Percentiles rank a stretch among this genome's conserved stretches.
These are phyloP conservation scores for Backusella tuberculispora DNA, from an alignment of 192 early-diverging fungal species.

Conservation along the genomic window DNA sequence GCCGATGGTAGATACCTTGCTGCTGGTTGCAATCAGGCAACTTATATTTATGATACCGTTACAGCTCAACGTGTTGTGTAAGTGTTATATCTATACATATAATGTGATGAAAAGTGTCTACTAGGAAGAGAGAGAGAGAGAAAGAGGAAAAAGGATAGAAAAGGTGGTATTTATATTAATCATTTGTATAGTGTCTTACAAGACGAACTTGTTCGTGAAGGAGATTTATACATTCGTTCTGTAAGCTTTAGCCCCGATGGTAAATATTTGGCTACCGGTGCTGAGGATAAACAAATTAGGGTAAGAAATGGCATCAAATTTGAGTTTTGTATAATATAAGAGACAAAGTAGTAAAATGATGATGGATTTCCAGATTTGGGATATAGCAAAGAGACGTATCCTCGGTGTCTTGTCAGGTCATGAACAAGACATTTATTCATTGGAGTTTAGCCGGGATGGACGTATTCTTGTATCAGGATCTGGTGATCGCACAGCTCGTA, in stretches of 20 bases:
- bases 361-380: conserved; percentile 61
- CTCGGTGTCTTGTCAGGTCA: conserved; percentile 81
- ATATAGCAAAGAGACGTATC: conserved; percentile 64
- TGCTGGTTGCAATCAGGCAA: conserved; percentile 90
- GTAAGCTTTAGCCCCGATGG: conserved; percentile 96
- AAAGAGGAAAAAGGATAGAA: too few species aligned
- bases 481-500: conserved; percentile 81
- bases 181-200: conserved; percentile 67
- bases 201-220: conserved; percentile 70
- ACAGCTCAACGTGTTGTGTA: conserved; percentile 19
- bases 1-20: conserved; percentile 90
- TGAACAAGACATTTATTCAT: conserved; percentile 95
- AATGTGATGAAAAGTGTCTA: background rate
- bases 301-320: conserved; percentile 38
- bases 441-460: conserved; percentile 94
- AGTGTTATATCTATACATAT: background rate
- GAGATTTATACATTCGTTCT: conserved; percentile 93
- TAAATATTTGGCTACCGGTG: conserved; percentile 91
- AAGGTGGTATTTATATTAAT: background rate
- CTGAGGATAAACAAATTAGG: conserved; percentile 94
- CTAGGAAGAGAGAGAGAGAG: background rate
- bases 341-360: conserved; percentile 20
- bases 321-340: background rate
- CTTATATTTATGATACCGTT: conserved; percentile 81
- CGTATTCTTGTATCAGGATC: conserved; percentile 88